phyloP scores from a whole-genome alignment of 495 filamentous ascomycete species.

The Penicillium canescens region DNA sequence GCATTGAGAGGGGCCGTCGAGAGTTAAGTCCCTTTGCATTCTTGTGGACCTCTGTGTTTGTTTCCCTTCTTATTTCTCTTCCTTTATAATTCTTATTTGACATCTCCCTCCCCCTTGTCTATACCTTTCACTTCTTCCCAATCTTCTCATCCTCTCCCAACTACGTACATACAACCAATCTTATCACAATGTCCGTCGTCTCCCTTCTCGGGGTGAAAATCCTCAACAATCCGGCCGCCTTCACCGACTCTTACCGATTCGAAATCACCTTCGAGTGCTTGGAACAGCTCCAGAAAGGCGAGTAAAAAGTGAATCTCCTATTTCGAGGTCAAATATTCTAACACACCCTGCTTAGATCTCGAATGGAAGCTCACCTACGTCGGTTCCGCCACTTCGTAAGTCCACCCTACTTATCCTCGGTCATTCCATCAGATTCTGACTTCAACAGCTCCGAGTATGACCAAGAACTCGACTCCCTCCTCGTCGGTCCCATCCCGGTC shows the following conservation, averaged over 20 bases:
- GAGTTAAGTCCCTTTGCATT: constrained; percentile 19
- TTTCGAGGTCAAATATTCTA: background rate
- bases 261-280: constrained; percentile 99
- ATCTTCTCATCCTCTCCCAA: constrained; percentile 6
- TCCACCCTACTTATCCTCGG: constrained; percentile 12
- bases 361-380: constrained; percentile 99
- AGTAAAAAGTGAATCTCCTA: constrained; percentile 1
- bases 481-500: constrained; percentile 93
- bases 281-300: constrained; percentile 89
- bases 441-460: constrained; percentile 81
- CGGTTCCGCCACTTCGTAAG: constrained; percentile 93
- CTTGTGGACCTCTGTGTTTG: constrained; percentile 24
- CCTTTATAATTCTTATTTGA: constrained; percentile 4
- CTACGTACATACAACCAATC: constrained; percentile 20
- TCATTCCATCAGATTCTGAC: constrained; percentile 17
- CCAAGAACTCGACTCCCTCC: constrained; percentile 94
- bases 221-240: constrained; percentile 92
- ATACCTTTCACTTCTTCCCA: constrained; percentile 66
- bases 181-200: constrained; percentile 85
- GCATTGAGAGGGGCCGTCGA: constrained; percentile 17
- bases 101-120: constrained; percentile 62
- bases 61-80: constrained; percentile 21
- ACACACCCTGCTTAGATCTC: constrained; percentile 61
- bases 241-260: constrained; percentile 86
- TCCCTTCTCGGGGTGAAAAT: constrained; percentile 93